A percentile compares a stretch with the other conserved stretches of the same genome.
phyloP scores from a whole-genome alignment of 2,329 filamentous ascomycete genomes.

The Nemania sp. region DNA sequence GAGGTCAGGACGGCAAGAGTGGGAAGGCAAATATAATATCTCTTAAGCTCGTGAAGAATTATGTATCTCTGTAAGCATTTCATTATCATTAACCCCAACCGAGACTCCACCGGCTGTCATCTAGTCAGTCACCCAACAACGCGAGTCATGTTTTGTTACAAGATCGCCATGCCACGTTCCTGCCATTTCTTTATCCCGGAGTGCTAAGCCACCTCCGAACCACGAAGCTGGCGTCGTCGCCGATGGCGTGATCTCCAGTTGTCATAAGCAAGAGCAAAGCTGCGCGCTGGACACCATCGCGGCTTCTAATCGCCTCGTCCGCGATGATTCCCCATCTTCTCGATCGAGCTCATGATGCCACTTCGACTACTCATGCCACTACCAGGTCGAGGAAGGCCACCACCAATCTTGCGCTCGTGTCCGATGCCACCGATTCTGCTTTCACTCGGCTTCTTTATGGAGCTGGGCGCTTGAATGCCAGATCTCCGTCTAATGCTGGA shows the following conservation, averaged over 20 bases:
- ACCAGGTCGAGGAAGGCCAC: constrained; percentile 55
- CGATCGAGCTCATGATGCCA: constrained; percentile 82
- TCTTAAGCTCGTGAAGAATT: constrained; percentile 15
- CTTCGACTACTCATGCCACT: constrained; percentile 59
- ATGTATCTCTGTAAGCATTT: constrained; percentile 14
- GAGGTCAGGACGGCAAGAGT: not conserved
- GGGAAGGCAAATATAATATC: not conserved
- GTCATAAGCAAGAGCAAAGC: constrained; percentile 4
- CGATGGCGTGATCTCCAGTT: not conserved
- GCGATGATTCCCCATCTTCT: constrained; percentile 77
- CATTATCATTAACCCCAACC: constrained; percentile 23
- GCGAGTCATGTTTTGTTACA: constrained; percentile 9
- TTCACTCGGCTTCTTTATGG: constrained; percentile 47
- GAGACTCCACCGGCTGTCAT: constrained; percentile 18
- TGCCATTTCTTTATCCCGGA: constrained; percentile 13
- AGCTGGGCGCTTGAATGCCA: constrained; percentile 65
- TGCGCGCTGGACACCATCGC: not conserved
- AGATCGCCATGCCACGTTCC: constrained; percentile 15
- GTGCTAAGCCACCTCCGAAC: constrained; percentile 1
- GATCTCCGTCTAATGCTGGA: constrained; percentile 60
- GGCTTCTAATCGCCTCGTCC: constrained; percentile 42
- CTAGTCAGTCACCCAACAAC: constrained; percentile 10
- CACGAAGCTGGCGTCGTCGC: not conserved
- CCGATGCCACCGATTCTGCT: constrained; percentile 53
- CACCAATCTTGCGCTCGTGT: constrained; percentile 52